Evolutionary conservation across 495 filamentous ascomycete genomes (phyloP), one percentile per base, ranked within the genome.

Genomic region (Tirmania nivea): DNA sequence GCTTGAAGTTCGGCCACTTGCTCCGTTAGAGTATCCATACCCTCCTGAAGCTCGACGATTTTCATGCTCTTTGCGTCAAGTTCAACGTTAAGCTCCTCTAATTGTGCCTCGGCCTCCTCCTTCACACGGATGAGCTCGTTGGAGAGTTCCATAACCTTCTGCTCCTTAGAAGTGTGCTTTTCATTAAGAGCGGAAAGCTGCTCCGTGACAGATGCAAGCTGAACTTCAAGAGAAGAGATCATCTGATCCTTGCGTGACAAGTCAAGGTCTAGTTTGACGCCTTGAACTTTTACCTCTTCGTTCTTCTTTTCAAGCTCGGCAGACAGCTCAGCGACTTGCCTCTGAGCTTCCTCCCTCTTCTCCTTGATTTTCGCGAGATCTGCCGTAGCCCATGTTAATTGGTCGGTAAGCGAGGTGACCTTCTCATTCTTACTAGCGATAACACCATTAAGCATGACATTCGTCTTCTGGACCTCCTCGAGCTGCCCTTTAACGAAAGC

Each of bases 31-130:
- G 17, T 16, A 14, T 50, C 49, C 49, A 50, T 14, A 64, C 56
- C 35, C 59, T 58, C 35, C 50, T 57, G 35, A 64, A 64, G 21
- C 37, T 64, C 62, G 6, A 55, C 55, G 47, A 64, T 53, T 36
- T 51, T 64, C 47, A 61, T 58, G 10, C 64, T 52, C 31, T 55
- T 53, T 50, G 64, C 62, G 20, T 64, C 61, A 2, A 61, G 62
- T 34, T 55, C 37, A 11, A 57, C 52, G 8, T 55, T 39, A 35
- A 45, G 39, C 12, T 14, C 39, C 39, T 45, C 39, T 0, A 45
- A 8, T 14, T 45, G 14, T 0, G 39, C 39, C 9, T 45, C 3
- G 39, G 39, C 39, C 8, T 45, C 14, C 17, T 45, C 39, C 17
- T 19, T 45, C 9, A 19, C 17, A 14, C 17, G 39, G 39, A 14